Conservation (phyloP, 768 basidiomycete genomes). For the Rhizopogon rudus region DNA sequence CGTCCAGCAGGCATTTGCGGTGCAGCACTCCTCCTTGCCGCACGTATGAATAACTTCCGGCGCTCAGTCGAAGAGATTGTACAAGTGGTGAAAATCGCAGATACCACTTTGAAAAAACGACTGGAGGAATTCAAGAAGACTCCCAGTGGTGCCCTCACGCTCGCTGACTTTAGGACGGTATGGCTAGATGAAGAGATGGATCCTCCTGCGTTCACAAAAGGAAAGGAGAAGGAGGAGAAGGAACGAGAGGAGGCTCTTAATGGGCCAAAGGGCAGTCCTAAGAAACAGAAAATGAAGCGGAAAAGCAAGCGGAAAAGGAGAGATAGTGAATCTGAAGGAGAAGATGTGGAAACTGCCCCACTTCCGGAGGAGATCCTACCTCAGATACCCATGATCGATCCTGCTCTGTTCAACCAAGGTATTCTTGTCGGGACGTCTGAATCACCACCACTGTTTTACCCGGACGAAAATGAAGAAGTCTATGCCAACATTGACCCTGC, state of each 20-base stretch:
- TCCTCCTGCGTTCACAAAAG: constrained; percentile 83
- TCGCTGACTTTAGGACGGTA: constrained; percentile 85
- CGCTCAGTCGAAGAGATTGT: constrained; percentile 93
- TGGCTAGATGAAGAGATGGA: constrained; percentile 92
- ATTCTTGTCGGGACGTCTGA: constrained; percentile 55
- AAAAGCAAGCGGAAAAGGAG: constrained; percentile 36
- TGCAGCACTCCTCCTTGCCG: constrained; percentile 90
- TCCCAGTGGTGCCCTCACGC: constrained; percentile 75
- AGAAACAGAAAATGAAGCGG: constrained; percentile 20
- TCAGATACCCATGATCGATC: constrained; percentile 40
- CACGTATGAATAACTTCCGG: constrained; percentile 97
- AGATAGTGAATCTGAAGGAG: constrained; percentile 32
- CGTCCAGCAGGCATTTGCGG: constrained; percentile 98
- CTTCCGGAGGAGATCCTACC: constrained; percentile 13
- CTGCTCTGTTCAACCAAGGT: constrained; percentile 56
- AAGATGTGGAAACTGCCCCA: constrained; percentile 13
- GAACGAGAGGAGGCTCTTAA: constrained; percentile 39
- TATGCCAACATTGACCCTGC: constrained; percentile 54
- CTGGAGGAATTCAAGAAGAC: constrained; percentile 94
- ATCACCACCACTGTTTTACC: constrained; percentile 36
- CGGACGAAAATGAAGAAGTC: constrained; percentile 35
- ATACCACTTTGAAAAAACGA: constrained; percentile 88
- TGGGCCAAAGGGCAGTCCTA: constrained; percentile 22
- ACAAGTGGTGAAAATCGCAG: constrained; percentile 99
- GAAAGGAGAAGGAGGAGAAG: constrained; percentile 64